A percentile compares a stretch with the other conserved stretches of the same genome.
phyloP scores from a whole-genome alignment of 345 rosid species.

The Murraya koenigii region DNA sequence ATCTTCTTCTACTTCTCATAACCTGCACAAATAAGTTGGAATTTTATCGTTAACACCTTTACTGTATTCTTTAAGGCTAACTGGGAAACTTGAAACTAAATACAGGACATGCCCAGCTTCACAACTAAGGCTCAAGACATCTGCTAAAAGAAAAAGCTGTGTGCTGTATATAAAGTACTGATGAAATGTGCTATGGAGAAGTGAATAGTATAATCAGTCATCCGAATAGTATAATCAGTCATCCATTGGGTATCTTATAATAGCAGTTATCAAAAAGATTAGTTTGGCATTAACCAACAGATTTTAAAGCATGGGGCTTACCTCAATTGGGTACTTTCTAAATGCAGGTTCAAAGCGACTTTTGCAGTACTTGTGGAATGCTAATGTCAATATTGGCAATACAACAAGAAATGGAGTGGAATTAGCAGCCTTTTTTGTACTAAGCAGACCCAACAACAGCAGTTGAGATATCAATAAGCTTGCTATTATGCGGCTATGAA shows the following conservation, averaged over 20 bases:
- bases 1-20: background rate
- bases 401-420: constrained; percentile 81
- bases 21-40: background rate
- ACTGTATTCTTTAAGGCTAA: no score
- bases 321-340: constrained; percentile 87
- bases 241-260: background rate
- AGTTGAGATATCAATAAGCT: constrained; percentile 90
- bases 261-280: background rate
- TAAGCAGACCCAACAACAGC: constrained; percentile 76
- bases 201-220: background rate
- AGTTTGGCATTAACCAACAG: background rate
- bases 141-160: background rate
- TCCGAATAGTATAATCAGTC: background rate
- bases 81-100: background rate
- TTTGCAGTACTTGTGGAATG: constrained; percentile 92
- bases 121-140: background rate
- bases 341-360: constrained; percentile 93
- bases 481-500: constrained; percentile 79
- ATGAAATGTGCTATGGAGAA: background rate
- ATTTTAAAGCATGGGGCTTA: constrained; percentile 23
- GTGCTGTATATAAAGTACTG: background rate
- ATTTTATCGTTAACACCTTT: no score
- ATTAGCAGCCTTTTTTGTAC: constrained; percentile 84
- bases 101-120: background rate
- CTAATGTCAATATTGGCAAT: constrained; percentile 75